These are phyloP conservation scores for Hypomontagnella submonticulosa DNA, from an alignment of 495 filamentous ascomycete species.

Conservation along the genomic window DNA sequence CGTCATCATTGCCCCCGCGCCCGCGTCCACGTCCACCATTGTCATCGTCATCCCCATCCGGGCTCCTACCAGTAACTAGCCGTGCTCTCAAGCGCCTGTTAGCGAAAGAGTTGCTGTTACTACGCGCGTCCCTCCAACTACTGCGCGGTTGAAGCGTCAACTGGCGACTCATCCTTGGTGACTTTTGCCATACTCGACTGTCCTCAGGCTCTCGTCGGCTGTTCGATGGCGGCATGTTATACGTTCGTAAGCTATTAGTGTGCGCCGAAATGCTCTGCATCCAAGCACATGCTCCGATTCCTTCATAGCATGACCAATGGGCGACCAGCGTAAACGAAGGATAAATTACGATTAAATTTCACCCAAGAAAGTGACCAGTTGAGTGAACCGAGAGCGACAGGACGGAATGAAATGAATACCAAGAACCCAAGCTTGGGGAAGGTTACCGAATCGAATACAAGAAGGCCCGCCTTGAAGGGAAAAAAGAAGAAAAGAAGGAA, in stretches of 20 bases:
- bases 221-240: slow-evolving; percentile 43
- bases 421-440: slow-evolving; percentile 34
- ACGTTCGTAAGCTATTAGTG: slow-evolving; percentile 9
- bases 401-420: slow-evolving; percentile 33
- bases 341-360: slow-evolving; percentile 25
- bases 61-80: slow-evolving; percentile 8
- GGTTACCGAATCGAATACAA: slow-evolving; percentile 41
- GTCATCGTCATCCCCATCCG: slow-evolving; percentile 17
- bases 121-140: slow-evolving; percentile 1
- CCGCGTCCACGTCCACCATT: slow-evolving; percentile 1
- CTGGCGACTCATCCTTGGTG: slow-evolving; percentile 25
- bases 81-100: slow-evolving; percentile 11
- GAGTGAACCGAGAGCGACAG: slow-evolving; percentile 33
- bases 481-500: slow-evolving; percentile 40
- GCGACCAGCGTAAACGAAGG: slow-evolving; percentile 22
- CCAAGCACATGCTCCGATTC: slow-evolving; percentile 30
- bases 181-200: slow-evolving; percentile 22
- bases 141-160: slow-evolving; percentile 27
- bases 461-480: slow-evolving; percentile 42
- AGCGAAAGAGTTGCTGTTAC: background rate
- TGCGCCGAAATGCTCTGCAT: slow-evolving; percentile 45
- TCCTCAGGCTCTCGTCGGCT: slow-evolving; percentile 32
- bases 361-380: slow-evolving; percentile 13
- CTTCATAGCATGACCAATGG: slow-evolving; percentile 42
- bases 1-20: slow-evolving; percentile 1